Evolutionary conservation across 352 stramenopile genomes (phyloP).

Genomic region (Thraustotheca clavata): DNA sequence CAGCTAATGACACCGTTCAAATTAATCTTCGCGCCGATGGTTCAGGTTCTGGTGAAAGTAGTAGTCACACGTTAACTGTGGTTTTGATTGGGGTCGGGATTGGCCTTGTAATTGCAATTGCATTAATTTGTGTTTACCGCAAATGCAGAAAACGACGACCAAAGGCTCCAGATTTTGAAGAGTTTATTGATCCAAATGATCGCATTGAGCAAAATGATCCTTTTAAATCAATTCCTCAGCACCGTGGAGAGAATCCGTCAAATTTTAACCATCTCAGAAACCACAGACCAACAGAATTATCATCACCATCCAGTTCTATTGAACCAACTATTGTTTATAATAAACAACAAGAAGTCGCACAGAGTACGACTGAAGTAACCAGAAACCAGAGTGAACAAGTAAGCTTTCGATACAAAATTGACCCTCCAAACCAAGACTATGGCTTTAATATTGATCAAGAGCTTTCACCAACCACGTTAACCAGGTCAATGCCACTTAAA

Average conservation of each 20-base stretch:
- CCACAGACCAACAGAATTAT: slow-evolving; percentile 2
- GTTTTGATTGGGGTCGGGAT: slow-evolving; percentile 6
- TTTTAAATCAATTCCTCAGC: not conserved
- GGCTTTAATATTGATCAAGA: too few species aligned
- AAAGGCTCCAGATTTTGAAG: slow-evolving; percentile 15
- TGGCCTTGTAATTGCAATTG: slow-evolving; percentile 7
- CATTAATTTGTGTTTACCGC: not conserved
- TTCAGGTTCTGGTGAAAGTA: not conserved
- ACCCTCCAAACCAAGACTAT: not conserved
- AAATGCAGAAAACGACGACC: not conserved
- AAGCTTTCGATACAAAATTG: not conserved
- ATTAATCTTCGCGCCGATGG: too few species aligned
- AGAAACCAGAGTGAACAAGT: not conserved
- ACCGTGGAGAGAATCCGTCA: too few species aligned
- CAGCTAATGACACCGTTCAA: too few species aligned
- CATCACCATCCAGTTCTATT: not conserved
- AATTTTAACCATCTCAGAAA: too few species aligned
- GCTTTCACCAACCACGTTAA: too few species aligned
- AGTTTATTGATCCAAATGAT: slow-evolving; percentile 15
- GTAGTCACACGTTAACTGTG: not conserved
- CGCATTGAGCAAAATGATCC: not conserved
- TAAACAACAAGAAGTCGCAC: not conserved
- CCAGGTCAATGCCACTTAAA: too few species aligned
- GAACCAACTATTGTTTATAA: not conserved
- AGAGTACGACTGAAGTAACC: not conserved